Conservation (phyloP, 2,329 filamentous ascomycete genomes). For the Hypoxylon sp. region DNA sequence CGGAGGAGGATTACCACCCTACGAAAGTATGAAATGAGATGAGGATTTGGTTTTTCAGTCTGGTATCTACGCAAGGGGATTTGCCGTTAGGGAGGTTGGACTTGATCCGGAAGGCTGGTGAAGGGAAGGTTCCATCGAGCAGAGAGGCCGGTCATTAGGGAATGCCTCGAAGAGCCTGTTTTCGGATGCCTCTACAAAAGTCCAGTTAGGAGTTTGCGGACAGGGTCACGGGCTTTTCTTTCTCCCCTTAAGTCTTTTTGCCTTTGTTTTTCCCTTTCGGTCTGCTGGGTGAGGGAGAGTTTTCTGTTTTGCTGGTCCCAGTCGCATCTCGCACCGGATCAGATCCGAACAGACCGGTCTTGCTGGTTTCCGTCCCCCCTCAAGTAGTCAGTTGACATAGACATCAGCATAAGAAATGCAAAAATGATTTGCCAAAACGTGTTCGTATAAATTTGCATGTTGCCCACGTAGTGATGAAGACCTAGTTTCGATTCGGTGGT, state of each 20-base stretch:
- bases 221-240: conserved; percentile 21
- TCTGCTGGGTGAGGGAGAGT: conserved; percentile 15
- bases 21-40: conserved; percentile 18
- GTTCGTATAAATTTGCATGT: background rate
- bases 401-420: conserved; percentile 47
- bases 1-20: conserved; percentile 4
- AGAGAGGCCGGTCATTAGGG: conserved; percentile 6
- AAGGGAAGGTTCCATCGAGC: conserved; percentile 4
- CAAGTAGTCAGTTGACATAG: conserved; percentile 35
- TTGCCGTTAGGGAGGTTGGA: conserved; percentile 2
- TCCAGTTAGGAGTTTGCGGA: conserved; percentile 42
- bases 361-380: conserved; percentile 6
- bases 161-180: conserved; percentile 11
- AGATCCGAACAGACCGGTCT: background rate
- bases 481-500: background rate
- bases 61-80: background rate
- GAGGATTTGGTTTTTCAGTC: conserved; percentile 3
- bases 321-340: background rate
- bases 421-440: conserved; percentile 35
- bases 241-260: conserved; percentile 3
- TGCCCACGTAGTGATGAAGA: background rate
- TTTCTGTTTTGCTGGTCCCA: background rate
- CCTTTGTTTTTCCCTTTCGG: conserved; percentile 8
- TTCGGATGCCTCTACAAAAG: conserved; percentile 37
- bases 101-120: conserved; percentile 3